phyloP scores from a whole-genome alignment of 2,329 filamentous ascomycete genomes.

The Simplicillium sp. region DNA sequence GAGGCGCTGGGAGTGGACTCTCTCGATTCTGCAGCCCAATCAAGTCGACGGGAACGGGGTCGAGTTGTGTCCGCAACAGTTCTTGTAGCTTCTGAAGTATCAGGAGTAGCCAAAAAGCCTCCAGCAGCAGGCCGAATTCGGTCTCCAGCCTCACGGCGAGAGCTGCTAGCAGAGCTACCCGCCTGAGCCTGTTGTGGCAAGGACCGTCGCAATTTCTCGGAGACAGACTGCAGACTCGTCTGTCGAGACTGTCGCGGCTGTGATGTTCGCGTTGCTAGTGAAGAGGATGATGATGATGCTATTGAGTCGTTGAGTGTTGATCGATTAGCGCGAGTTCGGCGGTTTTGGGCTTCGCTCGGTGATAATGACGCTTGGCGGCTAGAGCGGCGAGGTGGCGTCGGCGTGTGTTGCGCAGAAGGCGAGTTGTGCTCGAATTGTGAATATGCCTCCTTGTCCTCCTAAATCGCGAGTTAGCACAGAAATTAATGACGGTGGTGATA shows the following conservation, averaged over 20 bases:
- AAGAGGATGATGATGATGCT: constrained; percentile 15
- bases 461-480: too few relatives aligned
- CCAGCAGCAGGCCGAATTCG: background rate
- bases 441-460: too few relatives aligned
- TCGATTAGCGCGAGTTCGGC: constrained; percentile 18
- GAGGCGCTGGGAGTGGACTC: constrained; percentile 29
- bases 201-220: constrained; percentile 25
- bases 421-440: constrained; percentile 14
- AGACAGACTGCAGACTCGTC: constrained; percentile 17
- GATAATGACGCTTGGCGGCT: constrained; percentile 21
- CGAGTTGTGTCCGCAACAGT: constrained; percentile 21
- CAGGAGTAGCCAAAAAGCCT: constrained; percentile 44
- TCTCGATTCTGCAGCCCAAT: constrained; percentile 32
- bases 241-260: constrained; percentile 16
- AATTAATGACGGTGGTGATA: too few relatives aligned
- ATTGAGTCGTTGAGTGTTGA: constrained; percentile 14
- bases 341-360: constrained; percentile 21
- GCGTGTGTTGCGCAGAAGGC: constrained; percentile 14
- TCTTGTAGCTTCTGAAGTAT: constrained; percentile 37
- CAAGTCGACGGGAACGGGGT: constrained; percentile 29
- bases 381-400: constrained; percentile 11
- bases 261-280: constrained; percentile 10
- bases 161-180: background rate
- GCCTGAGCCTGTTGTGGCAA: constrained; percentile 13
- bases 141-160: constrained; percentile 6